Base-by-base conservation (phyloP, 176 grass and related monocot genomes). In the Puccinellia tenuiflora region DNA sequence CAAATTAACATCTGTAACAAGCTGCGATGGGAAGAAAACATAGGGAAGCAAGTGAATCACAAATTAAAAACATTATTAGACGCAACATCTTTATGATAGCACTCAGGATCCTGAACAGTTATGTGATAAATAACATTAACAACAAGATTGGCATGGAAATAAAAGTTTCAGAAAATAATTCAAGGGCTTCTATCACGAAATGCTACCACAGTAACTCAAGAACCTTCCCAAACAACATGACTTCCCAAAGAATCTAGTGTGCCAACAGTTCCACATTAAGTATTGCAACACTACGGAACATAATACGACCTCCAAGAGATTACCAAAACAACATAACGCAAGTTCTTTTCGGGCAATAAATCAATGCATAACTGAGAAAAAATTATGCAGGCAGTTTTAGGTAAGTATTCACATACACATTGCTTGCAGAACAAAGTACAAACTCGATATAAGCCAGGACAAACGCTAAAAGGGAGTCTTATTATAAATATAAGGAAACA, bases 1-100 rank as follows among this genome's bases (percentile, higher is more conserved):
- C 77, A 99, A 87, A 96, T 99, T 99, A 43, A 99, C 78, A 92
- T 99, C 96, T 79, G 88, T 96, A 53, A 91, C 79, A 51, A 99
- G 96, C 93, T 99, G 96, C 77, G 90, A 71, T 28, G 68, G 40
- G 33, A 82, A 50, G 82, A 43, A 66, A 1, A 1, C 39, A 61
- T 6, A 74, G 21, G 12, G 30, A 73, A 37, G 20, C 5, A 65
- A 61, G 43, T 80, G 39, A 86, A 74, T 74, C 77, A 86, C 52
- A 60, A 73, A 24, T 30, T 11, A 75, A 52, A 73, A 46, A 83
- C 21, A 62, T 75, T 46, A 67, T 51, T 51, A 51, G 13, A 67
- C 35, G 29, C 59, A 74, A 77, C n/a, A 47, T 55, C 34, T 57
- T 56, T 18, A 71, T 28, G 35, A 29, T 54, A 69, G 13, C 21